phyloP scores from a whole-genome alignment of 2,329 filamentous ascomycete genomes.

The Tolypocladium sp. region DNA sequence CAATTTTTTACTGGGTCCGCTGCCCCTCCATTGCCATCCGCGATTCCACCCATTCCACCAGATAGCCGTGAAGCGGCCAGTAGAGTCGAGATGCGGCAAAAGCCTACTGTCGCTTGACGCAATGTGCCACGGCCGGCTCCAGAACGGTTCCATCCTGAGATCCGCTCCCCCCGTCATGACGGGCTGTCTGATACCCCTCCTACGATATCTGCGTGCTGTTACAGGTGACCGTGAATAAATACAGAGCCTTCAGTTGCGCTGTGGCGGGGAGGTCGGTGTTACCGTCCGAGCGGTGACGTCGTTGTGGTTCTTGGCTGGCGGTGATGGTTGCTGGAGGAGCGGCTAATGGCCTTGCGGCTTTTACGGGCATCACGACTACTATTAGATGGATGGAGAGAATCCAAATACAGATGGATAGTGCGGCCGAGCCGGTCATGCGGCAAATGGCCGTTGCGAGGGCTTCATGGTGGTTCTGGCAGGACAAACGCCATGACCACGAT shows the following conservation, averaged over 20 bases:
- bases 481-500: not conserved
- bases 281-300: not conserved
- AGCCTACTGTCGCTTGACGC: conserved; percentile 6
- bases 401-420: not conserved
- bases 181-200: not conserved
- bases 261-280: not conserved
- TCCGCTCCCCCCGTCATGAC: not conserved
- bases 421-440: not conserved
- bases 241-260: not conserved
- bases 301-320: not conserved
- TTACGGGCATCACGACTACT: not conserved
- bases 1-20: not conserved
- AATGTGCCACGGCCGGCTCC: conserved; percentile 1
- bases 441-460: too few species aligned
- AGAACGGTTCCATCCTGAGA: not conserved
- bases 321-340: not conserved
- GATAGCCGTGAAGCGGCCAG: not conserved
- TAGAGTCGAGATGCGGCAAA: conserved; percentile 2
- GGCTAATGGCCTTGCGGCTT: not conserved
- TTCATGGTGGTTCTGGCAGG: not conserved
- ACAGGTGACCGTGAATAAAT: not conserved
- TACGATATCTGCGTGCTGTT: not conserved
- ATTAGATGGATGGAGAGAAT: too few species aligned
- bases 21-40: not conserved
- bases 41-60: not conserved